A percentile compares a stretch with the other conserved stretches of the same genome.
Evolutionary conservation across 2,329 filamentous ascomycete genomes (phyloP).

Genomic region (Helotiales sp.): DNA sequence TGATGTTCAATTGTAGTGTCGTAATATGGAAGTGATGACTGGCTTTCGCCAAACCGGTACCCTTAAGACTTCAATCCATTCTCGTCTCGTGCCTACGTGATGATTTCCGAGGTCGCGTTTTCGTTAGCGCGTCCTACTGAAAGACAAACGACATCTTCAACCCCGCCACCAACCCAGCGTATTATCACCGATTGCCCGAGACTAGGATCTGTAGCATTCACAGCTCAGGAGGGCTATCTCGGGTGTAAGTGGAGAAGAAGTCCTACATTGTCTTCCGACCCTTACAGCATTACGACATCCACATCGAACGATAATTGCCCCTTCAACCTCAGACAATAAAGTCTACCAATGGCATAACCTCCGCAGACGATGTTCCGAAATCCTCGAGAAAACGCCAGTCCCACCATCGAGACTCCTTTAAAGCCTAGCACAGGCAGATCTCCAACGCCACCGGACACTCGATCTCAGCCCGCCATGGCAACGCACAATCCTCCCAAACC

Average conservation of each 20-base stretch:
- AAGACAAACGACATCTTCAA: not conserved
- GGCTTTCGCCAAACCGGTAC: too few species aligned
- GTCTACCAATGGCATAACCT: not conserved
- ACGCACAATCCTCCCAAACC: constrained; percentile 30
- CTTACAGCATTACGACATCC: not conserved
- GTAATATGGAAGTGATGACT: too few species aligned
- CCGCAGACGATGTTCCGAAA: constrained; percentile 52
- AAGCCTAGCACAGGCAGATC: constrained; percentile 50
- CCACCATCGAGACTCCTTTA: constrained; percentile 36
- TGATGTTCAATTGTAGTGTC: too few species aligned
- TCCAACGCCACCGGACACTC: constrained; percentile 47
- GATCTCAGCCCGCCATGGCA: constrained; percentile 21
- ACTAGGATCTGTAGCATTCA: not conserved
- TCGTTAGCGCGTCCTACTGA: not conserved
- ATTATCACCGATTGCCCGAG: not conserved
- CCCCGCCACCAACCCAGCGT: not conserved
- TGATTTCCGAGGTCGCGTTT: not conserved
- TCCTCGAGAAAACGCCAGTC: constrained; percentile 46
- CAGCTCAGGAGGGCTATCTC: not conserved
- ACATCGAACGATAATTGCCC: not conserved
- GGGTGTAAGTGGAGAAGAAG: too few species aligned
- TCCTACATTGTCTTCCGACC: not conserved
- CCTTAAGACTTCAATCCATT: too few species aligned
- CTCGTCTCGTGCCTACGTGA: too few species aligned
- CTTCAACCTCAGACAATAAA: not conserved